phyloP scores from a whole-genome alignment of 1,284 basidiomycete species.

The Irpex sp. region DNA sequence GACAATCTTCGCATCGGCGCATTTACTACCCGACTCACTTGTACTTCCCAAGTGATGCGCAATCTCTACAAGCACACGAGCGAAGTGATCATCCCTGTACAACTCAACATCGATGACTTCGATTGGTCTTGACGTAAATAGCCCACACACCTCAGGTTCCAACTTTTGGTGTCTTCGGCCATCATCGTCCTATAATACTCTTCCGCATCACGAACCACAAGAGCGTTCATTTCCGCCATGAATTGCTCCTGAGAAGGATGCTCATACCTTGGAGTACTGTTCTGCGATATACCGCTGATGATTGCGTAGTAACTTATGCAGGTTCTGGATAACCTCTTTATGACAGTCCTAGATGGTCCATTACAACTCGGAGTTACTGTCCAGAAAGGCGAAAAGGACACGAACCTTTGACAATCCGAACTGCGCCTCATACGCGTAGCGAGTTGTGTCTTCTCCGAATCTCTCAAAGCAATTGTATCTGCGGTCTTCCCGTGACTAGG shows the following conservation, averaged over 20 bases:
- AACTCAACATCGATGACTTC: neutral
- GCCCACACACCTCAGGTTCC: constrained; percentile 22
- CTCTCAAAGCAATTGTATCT: constrained; percentile 29
- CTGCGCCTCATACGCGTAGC: constrained; percentile 24
- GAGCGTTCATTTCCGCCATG: constrained; percentile 28
- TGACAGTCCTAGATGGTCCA: constrained; percentile 20
- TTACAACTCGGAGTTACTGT: neutral
- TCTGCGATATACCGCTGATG: constrained; percentile 20
- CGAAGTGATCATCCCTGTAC: constrained; percentile 27
- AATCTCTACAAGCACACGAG: constrained; percentile 20
- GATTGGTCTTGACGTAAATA: neutral
- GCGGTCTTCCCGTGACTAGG: too few relatives aligned
- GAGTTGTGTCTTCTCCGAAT: constrained; percentile 26
- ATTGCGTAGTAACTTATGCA: constrained; percentile 19
- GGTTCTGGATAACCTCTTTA: constrained; percentile 23
- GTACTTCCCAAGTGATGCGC: constrained; percentile 17
- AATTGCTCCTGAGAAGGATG: constrained; percentile 24
- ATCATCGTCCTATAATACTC: constrained; percentile 28
- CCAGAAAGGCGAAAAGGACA: neutral
- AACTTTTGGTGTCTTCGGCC: constrained; percentile 22
- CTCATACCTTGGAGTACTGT: constrained; percentile 9
- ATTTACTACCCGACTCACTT: neutral
- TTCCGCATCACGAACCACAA: constrained; percentile 26
- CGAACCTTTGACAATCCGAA: constrained; percentile 23
- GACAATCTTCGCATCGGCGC: constrained; percentile 21